These are phyloP conservation scores for Rickenella mellea DNA, from an alignment of 768 basidiomycete genomes.

Conservation along the genomic window DNA sequence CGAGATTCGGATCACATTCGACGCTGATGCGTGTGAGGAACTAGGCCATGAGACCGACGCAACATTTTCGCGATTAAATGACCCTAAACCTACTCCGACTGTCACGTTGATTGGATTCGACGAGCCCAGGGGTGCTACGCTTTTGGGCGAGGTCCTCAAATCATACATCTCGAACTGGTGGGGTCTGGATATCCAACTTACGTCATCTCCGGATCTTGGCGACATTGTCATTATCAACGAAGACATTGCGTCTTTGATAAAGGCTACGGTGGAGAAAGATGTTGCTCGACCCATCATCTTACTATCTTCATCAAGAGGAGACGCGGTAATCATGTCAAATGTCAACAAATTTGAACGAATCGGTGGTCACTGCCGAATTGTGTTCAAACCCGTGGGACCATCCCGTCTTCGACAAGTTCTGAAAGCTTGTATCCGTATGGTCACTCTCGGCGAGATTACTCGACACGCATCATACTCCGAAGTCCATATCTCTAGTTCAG, in stretches of 20 bases:
- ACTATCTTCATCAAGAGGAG: constrained; percentile 62
- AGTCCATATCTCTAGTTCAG: neutral
- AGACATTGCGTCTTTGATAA: constrained; percentile 46
- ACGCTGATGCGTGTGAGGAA: constrained; percentile 51
- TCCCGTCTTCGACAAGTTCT: constrained; percentile 58
- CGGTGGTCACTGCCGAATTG: constrained; percentile 81
- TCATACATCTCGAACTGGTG: constrained; percentile 71
- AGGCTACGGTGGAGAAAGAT: constrained; percentile 49
- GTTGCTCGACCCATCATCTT: constrained; percentile 62
- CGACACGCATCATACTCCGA: constrained; percentile 20
- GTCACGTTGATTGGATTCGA: constrained; percentile 72
- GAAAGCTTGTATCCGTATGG: constrained; percentile 49
- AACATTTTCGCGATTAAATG: too few species aligned
- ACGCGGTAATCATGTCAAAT: constrained; percentile 48
- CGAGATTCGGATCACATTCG: constrained; percentile 81
- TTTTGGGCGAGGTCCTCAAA: constrained; percentile 52
- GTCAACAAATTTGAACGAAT: constrained; percentile 65
- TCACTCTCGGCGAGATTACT: constrained; percentile 33
- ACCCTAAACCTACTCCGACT: too few species aligned
- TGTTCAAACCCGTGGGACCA: constrained; percentile 88
- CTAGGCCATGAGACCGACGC: constrained; percentile 12
- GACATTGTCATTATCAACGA: constrained; percentile 82
- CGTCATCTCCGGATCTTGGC: constrained; percentile 33
- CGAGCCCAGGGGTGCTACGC: constrained; percentile 47
- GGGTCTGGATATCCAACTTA: constrained; percentile 46